Evolutionary conservation across 169 alveolate genomes (phyloP), one percentile per base, ranked within the genome.

Genomic region (Plasmodium fragile): DNA sequence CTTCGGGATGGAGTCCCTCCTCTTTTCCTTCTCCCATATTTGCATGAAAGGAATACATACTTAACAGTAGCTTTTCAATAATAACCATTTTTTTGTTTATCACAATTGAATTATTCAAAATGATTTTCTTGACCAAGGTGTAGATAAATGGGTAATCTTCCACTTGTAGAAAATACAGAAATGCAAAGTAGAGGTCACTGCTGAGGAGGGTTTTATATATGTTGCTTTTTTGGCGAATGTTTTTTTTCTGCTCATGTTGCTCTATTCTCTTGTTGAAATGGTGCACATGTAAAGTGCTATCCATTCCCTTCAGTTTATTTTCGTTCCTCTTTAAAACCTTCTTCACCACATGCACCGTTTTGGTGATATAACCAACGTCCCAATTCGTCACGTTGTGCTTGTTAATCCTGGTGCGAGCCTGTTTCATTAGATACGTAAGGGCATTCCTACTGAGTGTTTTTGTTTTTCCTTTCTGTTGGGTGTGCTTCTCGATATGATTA

Each of bases 121-220:
- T 39, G 30, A 89, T 53, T 2, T 43, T 78, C 81, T 39, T 89
- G 49, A 89, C 52, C 34, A 78, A 89, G 36, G 30, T 30, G 39
- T 18, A 89, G 45, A 89, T 39, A 65, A 79, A 78, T 8, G 39
- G 2, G 70, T 89, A 43, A 43, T 89, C 89, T 70, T 89, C 28
- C 0, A 36, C 55, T 6, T 34, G 25, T 36, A 89, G 30, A 4
- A 89, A 13, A 43, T 89, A 28, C n/a, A 78, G 18, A 78, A 52
- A 79, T 34, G 90, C 82, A 65, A 77, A 55, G 45, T 89, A 78
- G 18, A 59, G 32, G 41, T 89, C 89, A 32, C 71, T 78, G 34
- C 25, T 8, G 28, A 89, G 28, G 36, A 89, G 49, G 0, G 89
- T 55, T 11, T 16, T 28, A 30, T 89, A 89, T 11, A 77, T 13